Conservation (phyloP, 257 asterid species). For the Solanum stenotomum region DNA sequence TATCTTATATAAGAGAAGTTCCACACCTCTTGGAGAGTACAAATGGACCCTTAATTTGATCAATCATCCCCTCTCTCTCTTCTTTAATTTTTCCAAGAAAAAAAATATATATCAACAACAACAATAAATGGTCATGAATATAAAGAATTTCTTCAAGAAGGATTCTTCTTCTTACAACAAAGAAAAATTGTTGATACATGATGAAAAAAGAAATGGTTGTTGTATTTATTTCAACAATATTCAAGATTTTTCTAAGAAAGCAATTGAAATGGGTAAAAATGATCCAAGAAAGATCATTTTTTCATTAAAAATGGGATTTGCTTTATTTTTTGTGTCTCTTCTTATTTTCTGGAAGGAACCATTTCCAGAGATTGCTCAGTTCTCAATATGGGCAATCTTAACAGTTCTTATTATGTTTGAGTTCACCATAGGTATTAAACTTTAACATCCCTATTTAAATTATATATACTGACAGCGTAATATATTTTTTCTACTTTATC, state of each 20-base stretch:
- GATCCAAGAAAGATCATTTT: conserved; percentile 32
- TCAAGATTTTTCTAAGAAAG: conserved; percentile 12
- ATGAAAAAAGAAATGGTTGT: background rate
- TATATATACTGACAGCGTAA: background rate
- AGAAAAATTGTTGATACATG: conserved; percentile 16
- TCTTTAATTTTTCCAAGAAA: background rate
- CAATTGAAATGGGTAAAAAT: conserved; percentile 30
- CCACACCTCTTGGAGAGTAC: background rate
- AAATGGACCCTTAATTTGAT: background rate
- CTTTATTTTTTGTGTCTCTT: conserved; percentile 29
- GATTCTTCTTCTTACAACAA: conserved; percentile 4
- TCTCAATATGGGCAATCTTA: conserved; percentile 38
- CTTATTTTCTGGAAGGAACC: conserved; percentile 37
- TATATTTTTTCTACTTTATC: background rate
- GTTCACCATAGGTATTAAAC: conserved; percentile 24
- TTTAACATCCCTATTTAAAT: background rate
- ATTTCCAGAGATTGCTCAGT: conserved; percentile 21
- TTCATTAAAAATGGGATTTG: conserved; percentile 32
- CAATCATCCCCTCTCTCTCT: background rate
- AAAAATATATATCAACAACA: background rate
- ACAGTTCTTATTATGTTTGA: conserved; percentile 45
- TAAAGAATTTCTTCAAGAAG: background rate
- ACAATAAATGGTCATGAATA: background rate
- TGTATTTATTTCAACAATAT: background rate
- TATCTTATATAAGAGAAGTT: background rate